A percentile compares a stretch with the other conserved stretches of the same genome.
These are phyloP conservation scores for Nannizzia gypsea DNA, from an alignment of 2,329 filamentous ascomycete genomes.

Conservation along the genomic window DNA sequence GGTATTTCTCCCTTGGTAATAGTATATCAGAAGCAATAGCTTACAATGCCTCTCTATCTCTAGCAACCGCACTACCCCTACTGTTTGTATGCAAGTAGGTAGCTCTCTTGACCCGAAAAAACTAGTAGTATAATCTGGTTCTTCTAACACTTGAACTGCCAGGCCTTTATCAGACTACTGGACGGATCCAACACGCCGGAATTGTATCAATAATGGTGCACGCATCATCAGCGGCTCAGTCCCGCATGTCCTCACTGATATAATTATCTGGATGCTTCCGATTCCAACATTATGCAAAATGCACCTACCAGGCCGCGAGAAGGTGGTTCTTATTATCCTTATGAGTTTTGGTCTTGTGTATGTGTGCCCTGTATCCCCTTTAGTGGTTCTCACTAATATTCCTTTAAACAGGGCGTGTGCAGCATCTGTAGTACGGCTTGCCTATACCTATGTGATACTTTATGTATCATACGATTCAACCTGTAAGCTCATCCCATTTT, in stretches of 20 bases:
- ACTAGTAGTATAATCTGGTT: not conserved
- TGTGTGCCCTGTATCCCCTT: not conserved
- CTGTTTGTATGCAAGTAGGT: slow-evolving; percentile 14
- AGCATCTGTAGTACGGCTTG: slow-evolving; percentile 12
- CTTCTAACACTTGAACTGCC: not conserved
- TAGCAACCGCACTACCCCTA: slow-evolving; percentile 11
- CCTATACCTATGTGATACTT: slow-evolving; percentile 11
- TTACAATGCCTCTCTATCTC: not conserved
- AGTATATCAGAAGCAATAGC: not conserved
- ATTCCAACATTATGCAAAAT: slow-evolving; percentile 15
- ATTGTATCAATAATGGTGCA: slow-evolving; percentile 10
- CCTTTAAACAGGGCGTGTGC: slow-evolving; percentile 11
- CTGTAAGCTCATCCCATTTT: slow-evolving; percentile 9
- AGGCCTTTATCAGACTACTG: slow-evolving; percentile 14
- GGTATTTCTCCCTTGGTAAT: slow-evolving; percentile 5
- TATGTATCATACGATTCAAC: slow-evolving; percentile 13
- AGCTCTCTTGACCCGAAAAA: not conserved
- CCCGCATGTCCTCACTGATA: slow-evolving; percentile 13
- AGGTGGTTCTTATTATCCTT: slow-evolving; percentile 12
- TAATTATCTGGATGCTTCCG: slow-evolving; percentile 13
- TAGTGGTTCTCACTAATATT: not conserved
- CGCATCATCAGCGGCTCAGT: slow-evolving; percentile 9
- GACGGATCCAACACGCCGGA: not conserved
- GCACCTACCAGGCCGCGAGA: slow-evolving; percentile 12
- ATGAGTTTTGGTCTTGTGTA: slow-evolving; percentile 16